A percentile compares a stretch with the other conserved stretches of the same genome.
phyloP scores from a whole-genome alignment of 2,329 filamentous ascomycete species.

The Chalaropsis ovoidea region DNA sequence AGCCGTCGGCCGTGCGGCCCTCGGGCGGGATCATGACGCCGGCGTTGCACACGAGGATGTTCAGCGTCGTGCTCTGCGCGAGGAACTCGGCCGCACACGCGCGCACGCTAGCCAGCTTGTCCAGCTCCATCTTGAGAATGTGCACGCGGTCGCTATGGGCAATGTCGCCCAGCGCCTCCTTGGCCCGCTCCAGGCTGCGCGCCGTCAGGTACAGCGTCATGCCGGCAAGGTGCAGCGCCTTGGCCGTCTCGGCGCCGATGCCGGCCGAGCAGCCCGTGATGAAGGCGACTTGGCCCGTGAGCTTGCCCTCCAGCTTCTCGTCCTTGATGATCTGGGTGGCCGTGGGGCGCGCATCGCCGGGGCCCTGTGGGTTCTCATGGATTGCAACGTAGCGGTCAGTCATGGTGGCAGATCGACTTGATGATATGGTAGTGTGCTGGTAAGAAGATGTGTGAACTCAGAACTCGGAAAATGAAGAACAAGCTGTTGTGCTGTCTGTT shows the following conservation, averaged over 20 bases:
- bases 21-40: constrained; percentile 34
- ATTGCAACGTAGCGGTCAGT: constrained; percentile 25
- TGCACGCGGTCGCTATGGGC: constrained; percentile 16
- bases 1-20: constrained; percentile 34
- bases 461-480: background rate
- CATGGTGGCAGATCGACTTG: constrained; percentile 25
- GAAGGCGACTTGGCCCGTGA: constrained; percentile 30
- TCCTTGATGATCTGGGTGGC: constrained; percentile 3
- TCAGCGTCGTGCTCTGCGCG: constrained; percentile 27
- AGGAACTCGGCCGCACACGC: constrained; percentile 33
- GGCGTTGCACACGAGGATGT: constrained; percentile 38
- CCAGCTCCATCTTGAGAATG: constrained; percentile 32
- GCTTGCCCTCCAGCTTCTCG: constrained; percentile 1
- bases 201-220: constrained; percentile 29
- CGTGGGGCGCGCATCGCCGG: constrained; percentile 1
- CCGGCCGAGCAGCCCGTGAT: constrained; percentile 37
- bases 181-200: constrained; percentile 32
- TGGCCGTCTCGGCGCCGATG: constrained; percentile 35
- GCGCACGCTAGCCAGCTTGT: constrained; percentile 33
- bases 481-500: background rate
- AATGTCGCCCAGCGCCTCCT: background rate
- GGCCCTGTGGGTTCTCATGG: background rate
- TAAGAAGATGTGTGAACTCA: no score
- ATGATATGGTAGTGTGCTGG: background rate
- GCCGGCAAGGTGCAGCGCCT: constrained; percentile 29